phyloP scores from a whole-genome alignment of 2,329 filamentous ascomycete genomes.

The Byssothecium circinans region DNA sequence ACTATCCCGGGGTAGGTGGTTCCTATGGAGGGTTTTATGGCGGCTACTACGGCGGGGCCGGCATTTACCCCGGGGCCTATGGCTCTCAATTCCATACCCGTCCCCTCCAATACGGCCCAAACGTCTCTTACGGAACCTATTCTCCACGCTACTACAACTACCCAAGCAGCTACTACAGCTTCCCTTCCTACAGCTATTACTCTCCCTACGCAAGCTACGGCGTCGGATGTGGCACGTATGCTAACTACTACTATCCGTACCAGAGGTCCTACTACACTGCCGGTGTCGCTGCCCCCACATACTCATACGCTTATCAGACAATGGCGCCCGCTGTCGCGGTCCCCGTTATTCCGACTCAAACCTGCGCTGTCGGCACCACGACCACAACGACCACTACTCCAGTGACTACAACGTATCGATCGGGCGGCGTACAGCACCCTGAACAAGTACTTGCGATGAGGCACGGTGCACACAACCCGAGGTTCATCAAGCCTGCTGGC shows the following conservation, averaged over 20 bases:
- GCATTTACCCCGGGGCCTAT: constrained; percentile 30
- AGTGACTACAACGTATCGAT: background rate
- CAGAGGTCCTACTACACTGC: constrained; percentile 37
- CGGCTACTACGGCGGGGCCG: constrained; percentile 13
- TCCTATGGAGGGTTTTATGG: constrained; percentile 19
- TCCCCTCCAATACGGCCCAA: constrained; percentile 20
- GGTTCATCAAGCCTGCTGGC: constrained; percentile 37
- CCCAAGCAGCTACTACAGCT: constrained; percentile 5
- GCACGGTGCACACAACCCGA: constrained; percentile 34
- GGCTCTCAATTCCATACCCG: constrained; percentile 21
- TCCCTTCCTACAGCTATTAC: constrained; percentile 10
- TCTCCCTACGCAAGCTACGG: constrained; percentile 19
- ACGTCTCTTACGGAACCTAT: constrained; percentile 12
- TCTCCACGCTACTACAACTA: constrained; percentile 12
- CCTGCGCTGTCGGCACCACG: constrained; percentile 17
- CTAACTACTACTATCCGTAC: constrained; percentile 39
- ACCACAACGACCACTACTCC: constrained; percentile 23
- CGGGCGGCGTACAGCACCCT: constrained; percentile 24
- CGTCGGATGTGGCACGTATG: constrained; percentile 36
- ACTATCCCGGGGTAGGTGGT: background rate
- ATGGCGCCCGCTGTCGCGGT: constrained; percentile 14
- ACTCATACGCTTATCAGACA: constrained; percentile 30
- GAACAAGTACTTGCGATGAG: constrained; percentile 34
- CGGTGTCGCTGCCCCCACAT: constrained; percentile 11
- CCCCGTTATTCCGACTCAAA: constrained; percentile 18